These are phyloP conservation scores for Geotrichum macrosporum DNA, from an alignment of 1,139 yeast genomes.

Conservation along the genomic window DNA sequence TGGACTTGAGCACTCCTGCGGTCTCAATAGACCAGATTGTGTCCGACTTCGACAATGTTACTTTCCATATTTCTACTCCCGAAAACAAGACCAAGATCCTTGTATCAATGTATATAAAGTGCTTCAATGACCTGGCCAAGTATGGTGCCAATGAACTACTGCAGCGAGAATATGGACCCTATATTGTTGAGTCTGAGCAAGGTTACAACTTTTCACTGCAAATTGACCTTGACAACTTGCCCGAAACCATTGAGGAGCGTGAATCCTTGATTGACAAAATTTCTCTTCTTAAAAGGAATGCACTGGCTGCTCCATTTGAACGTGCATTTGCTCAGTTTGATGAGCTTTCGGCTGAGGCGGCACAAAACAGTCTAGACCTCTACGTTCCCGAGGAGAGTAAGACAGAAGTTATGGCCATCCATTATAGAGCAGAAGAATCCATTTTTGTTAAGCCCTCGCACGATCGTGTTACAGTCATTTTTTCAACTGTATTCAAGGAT, in stretches of 20 bases:
- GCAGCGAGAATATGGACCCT: conserved; percentile 43
- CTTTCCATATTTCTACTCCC: conserved; percentile 85
- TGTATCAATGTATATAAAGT: conserved; percentile 67
- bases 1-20: conserved; percentile 42
- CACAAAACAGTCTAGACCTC: conserved; percentile 50
- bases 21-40: conserved; percentile 81
- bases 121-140: conserved; percentile 66
- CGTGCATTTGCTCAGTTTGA: conserved; percentile 78
- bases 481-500: conserved; percentile 90
- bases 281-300: conserved; percentile 74
- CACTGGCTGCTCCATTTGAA: conserved; percentile 91
- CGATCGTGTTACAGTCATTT: conserved; percentile 94
- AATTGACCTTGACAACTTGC: conserved; percentile 53
- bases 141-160: conserved; percentile 53
- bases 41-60: conserved; percentile 93
- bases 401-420: conserved; percentile 65
- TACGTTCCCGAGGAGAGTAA: conserved; percentile 48
- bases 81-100: conserved; percentile 61
- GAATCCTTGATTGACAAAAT: conserved; percentile 55
- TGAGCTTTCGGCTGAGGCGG: conserved; percentile 48
- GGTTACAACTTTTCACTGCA: conserved; percentile 80
- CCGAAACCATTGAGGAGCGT: conserved; percentile 44
- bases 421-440: conserved; percentile 90
- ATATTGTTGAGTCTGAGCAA: conserved; percentile 51
- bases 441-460: conserved; percentile 87